Percentiles rank a stretch among this genome's conserved stretches.
Conservation (phyloP, 1,139 yeast species). For the Pneumocystis murina region DNA sequence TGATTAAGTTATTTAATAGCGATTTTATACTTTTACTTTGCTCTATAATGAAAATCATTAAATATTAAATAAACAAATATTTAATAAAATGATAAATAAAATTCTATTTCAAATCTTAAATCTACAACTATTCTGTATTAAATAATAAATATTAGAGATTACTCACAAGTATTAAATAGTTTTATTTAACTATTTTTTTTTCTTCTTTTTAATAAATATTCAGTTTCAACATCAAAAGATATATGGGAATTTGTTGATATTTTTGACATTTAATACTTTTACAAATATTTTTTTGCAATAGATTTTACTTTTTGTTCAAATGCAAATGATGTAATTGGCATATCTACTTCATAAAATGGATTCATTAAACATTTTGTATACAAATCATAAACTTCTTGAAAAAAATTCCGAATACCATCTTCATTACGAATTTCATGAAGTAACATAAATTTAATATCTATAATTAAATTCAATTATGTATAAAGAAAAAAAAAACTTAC, state of each 20-base stretch:
- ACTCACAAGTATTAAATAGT: too few relatives aligned
- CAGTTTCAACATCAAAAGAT: too few relatives aligned
- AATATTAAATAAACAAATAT: too few relatives aligned
- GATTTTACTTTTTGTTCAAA: conserved; percentile 64
- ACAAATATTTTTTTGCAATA: conserved; percentile 64
- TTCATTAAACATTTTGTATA: conserved; percentile 73
- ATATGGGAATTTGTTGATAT: too few relatives aligned
- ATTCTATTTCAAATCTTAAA: too few relatives aligned
- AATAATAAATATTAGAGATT: too few relatives aligned
- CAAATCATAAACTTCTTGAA: conserved; percentile 69
- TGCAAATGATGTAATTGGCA: conserved; percentile 54
- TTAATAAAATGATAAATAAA: too few relatives aligned
- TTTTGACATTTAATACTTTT: conserved; percentile 2
- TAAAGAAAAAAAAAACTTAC: conserved; percentile 13
- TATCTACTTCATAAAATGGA: conserved; percentile 71
- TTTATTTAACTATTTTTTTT: too few relatives aligned
- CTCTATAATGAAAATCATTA: background rate
- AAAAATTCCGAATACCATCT: conserved; percentile 67
- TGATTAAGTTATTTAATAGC: too few relatives aligned
- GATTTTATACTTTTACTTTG: too few relatives aligned
- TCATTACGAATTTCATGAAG: conserved; percentile 57
- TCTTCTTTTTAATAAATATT: too few relatives aligned
- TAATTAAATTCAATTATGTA: background rate
- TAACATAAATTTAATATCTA: conserved; percentile 56
- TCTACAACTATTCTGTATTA: too few relatives aligned